A percentile compares a stretch with the other conserved stretches of the same genome.
Conservation (phyloP, 495 filamentous ascomycete genomes). For the Opeltia flavorubescens region DNA sequence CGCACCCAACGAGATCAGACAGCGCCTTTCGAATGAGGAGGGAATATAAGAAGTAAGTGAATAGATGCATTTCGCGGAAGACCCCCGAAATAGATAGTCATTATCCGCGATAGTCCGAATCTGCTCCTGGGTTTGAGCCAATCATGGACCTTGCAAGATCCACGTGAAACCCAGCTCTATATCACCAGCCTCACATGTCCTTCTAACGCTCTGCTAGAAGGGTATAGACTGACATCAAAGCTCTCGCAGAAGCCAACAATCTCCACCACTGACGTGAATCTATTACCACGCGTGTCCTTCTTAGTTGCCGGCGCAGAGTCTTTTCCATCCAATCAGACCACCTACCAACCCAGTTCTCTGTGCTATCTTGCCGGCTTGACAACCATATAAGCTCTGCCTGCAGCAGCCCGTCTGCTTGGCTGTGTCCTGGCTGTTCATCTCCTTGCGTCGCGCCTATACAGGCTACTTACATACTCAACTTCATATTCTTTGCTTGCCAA, state of each 20-base stretch:
- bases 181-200: neutral
- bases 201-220: neutral
- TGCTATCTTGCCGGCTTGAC: neutral
- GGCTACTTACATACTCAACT: neutral
- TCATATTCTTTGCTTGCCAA: neutral
- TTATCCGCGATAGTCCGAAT: too few relatives aligned
- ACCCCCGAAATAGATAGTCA: too few relatives aligned
- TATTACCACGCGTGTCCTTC: too few relatives aligned
- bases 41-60: too few relatives aligned
- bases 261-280: neutral
- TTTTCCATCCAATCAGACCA: neutral
- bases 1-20: too few relatives aligned
- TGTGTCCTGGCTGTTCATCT: neutral
- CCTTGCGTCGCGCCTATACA: neutral
- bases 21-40: too few relatives aligned
- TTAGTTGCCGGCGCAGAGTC: neutral
- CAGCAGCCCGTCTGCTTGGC: neutral
- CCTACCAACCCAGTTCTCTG: neutral
- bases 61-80: too few relatives aligned
- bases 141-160: too few relatives aligned
- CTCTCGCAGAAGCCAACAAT: neutral
- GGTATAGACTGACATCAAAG: too few relatives aligned
- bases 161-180: too few relatives aligned
- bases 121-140: too few relatives aligned
- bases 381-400: neutral